A percentile compares a stretch with the other conserved stretches of the same genome.
phyloP scores from a whole-genome alignment of 345 rosid genomes.

The Eucalyptus lansdowneana region DNA sequence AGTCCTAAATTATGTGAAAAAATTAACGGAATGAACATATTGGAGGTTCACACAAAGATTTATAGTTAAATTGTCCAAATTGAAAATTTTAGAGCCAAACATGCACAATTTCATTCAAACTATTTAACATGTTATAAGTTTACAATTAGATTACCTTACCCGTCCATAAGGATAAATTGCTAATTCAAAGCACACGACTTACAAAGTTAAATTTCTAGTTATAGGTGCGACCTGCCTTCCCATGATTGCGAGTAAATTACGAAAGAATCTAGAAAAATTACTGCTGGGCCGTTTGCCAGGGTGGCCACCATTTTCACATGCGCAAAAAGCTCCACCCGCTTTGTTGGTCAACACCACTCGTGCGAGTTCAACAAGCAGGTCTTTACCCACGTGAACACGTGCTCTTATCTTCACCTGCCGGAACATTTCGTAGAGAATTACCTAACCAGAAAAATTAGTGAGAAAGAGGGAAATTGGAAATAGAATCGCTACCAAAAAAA shows the following conservation, averaged over 20 bases:
- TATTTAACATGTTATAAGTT: too few species aligned
- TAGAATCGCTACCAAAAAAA: background rate
- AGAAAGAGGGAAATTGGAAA: background rate
- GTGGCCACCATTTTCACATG: background rate
- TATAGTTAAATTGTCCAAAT: rapidly evolving
- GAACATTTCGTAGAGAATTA: background rate
- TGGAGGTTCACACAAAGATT: rapidly evolving
- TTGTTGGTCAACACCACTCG: background rate
- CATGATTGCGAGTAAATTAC: too few species aligned
- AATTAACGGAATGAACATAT: rapidly evolving
- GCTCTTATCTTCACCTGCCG: background rate
- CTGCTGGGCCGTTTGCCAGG: background rate
- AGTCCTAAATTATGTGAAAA: too few species aligned
- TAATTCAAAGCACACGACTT: rapidly evolving
- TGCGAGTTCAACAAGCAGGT: background rate
- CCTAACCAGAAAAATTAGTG: too few species aligned
- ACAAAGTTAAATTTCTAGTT: background rate
- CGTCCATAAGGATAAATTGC: too few species aligned
- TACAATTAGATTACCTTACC: rapidly evolving
- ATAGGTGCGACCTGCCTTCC: rapidly evolving
- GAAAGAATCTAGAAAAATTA: background rate
- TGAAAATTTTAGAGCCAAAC: too few species aligned
- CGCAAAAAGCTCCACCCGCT: background rate
- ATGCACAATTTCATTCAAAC: rapidly evolving
- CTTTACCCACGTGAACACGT: background rate